Conservation (phyloP, 306 rosid species). For the Corylus heterophylla region DNA sequence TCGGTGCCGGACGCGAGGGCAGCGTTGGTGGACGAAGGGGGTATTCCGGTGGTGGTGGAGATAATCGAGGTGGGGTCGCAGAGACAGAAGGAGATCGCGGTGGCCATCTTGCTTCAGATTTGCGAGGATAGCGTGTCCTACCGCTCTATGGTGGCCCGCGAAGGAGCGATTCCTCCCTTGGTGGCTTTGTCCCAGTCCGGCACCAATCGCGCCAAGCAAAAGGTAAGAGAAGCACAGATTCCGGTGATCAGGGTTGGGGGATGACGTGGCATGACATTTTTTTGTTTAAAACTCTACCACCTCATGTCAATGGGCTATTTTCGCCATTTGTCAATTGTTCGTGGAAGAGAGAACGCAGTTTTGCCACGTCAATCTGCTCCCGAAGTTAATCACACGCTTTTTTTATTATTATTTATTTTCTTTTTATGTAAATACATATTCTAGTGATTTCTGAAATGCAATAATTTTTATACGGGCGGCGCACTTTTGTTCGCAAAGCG, state of each 20-base stretch:
- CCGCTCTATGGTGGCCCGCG: slow-evolving; percentile 87
- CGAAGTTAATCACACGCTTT: background rate
- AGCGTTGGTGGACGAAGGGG: slow-evolving; percentile 86
- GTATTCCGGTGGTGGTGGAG: slow-evolving; percentile 90
- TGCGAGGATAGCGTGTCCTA: slow-evolving; percentile 65
- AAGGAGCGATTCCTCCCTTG: slow-evolving; percentile 96
- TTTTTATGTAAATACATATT: background rate
- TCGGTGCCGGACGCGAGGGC: slow-evolving; percentile 65
- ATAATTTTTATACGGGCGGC: too few relatives aligned
- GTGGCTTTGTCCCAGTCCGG: slow-evolving; percentile 88
- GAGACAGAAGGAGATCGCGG: slow-evolving; percentile 88
- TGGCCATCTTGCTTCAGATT: slow-evolving; percentile 63
- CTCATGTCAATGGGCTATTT: slow-evolving; percentile 7
- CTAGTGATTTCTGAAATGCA: background rate
- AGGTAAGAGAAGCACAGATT: slow-evolving; percentile 42
- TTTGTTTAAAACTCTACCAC: slow-evolving; percentile 1
- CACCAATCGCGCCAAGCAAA: slow-evolving; percentile 96
- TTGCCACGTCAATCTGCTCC: slow-evolving; percentile 29
- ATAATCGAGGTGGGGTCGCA: slow-evolving; percentile 85
- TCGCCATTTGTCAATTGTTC: background rate
- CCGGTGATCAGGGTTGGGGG: background rate
- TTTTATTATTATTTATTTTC: background rate
- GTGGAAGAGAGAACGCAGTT: background rate
- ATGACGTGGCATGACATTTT: slow-evolving; percentile 46
- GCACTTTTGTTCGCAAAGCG: background rate